Conservation (phyloP, 352 stramenopile species). For the Elongisporangium prolatum region DNA sequence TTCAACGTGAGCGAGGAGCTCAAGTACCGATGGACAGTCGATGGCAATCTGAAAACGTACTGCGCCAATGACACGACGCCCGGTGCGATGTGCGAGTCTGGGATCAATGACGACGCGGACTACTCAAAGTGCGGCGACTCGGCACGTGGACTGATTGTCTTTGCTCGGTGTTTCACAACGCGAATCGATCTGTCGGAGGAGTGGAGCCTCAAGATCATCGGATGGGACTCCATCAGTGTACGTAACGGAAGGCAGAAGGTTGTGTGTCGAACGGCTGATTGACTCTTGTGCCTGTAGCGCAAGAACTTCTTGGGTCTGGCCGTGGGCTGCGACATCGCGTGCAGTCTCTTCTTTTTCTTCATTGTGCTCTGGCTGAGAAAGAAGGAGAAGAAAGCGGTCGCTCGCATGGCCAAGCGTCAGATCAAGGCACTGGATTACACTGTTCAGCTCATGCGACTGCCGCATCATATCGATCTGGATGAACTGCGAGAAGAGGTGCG, state of each 20-base stretch:
- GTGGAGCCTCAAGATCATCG: conserved; percentile 74
- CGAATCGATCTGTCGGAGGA: conserved; percentile 66
- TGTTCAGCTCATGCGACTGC: conserved; percentile 66
- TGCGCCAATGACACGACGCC: conserved; percentile 31
- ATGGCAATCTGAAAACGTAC: conserved; percentile 27
- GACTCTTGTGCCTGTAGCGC: too few species aligned
- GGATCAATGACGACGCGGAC: conserved; percentile 49
- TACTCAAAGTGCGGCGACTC: conserved; percentile 39
- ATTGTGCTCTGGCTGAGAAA: conserved; percentile 66
- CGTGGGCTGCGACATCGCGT: conserved; percentile 65
- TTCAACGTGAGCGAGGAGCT: conserved; percentile 58
- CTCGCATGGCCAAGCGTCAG: conserved; percentile 51
- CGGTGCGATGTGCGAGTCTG: conserved; percentile 32
- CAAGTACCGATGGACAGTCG: conserved; percentile 54
- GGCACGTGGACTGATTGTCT: conserved; percentile 56
- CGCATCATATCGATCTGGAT: conserved; percentile 49
- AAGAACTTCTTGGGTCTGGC: conserved; percentile 64
- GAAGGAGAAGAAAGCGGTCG: conserved; percentile 64
- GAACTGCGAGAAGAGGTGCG: conserved; percentile 57
- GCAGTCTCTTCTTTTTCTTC: conserved; percentile 60
- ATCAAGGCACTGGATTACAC: conserved; percentile 77
- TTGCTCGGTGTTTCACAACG: conserved; percentile 70
- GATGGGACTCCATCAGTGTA: conserved; percentile 77
- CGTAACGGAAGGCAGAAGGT: conserved; percentile 2
- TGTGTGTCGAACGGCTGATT: too few species aligned